Conservation (phyloP, 1,139 yeast species). For the Geotrichum australiense region DNA sequence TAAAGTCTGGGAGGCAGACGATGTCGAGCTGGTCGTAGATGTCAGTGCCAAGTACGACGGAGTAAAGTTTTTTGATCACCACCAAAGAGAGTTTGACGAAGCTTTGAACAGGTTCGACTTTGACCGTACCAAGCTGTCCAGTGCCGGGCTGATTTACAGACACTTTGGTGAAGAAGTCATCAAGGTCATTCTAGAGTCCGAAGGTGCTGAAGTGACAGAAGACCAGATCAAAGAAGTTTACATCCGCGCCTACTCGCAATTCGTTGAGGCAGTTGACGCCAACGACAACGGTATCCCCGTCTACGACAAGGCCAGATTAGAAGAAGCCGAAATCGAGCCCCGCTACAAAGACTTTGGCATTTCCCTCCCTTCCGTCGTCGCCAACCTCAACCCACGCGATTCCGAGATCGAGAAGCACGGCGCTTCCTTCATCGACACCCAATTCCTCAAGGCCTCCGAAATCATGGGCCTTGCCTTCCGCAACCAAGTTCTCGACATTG, state of each 20-base stretch:
- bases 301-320: conserved; percentile 41
- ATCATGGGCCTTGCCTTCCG: conserved; percentile 79
- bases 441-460: conserved; percentile 63
- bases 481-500: conserved; percentile 61
- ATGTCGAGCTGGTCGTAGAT: conserved; percentile 87
- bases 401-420: conserved; percentile 43
- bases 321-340: conserved; percentile 22
- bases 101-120: conserved; percentile 46
- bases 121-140: conserved; percentile 58
- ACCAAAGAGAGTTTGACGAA: conserved; percentile 74
- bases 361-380: conserved; percentile 70
- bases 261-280: conserved; percentile 89
- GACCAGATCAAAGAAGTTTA: conserved; percentile 54
- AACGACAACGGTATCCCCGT: conserved; percentile 89
- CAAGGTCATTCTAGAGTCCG: conserved; percentile 36
- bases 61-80: conserved; percentile 85
- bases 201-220: conserved; percentile 26
- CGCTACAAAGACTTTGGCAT: conserved; percentile 36
- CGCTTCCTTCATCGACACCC: conserved; percentile 59
- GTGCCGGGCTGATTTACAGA: conserved; percentile 91
- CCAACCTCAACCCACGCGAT: conserved; percentile 86
- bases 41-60: conserved; percentile 94
- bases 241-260: conserved; percentile 70
- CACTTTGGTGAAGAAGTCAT: conserved; percentile 86
- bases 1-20: conserved; percentile 56